phyloP scores from a whole-genome alignment of 345 rosid species.

The Eucalyptus shirleyi region DNA sequence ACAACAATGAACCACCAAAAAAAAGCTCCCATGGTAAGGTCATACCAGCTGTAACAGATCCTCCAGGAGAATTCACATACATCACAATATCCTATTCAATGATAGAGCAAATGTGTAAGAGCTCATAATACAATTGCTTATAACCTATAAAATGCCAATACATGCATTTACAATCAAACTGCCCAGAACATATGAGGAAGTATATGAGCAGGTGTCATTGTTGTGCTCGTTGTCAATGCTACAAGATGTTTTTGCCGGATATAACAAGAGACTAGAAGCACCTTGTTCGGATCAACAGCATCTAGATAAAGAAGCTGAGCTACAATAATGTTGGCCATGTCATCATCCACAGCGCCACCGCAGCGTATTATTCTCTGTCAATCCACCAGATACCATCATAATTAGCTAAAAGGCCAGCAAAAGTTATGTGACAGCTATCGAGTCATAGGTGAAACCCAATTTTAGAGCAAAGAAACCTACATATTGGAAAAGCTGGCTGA shows the following conservation, averaged over 20 bases:
- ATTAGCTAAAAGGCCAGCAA: neutral
- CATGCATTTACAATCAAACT: neutral
- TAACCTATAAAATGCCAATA: neutral
- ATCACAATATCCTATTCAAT: slow-evolving; percentile 79
- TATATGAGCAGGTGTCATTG: neutral
- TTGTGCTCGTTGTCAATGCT: neutral
- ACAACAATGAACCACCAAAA: neutral
- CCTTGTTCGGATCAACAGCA: slow-evolving; percentile 89
- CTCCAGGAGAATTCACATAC: slow-evolving; percentile 98
- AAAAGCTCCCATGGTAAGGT: neutral
- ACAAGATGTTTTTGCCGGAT: neutral
- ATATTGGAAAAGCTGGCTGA: slow-evolving; percentile 79
- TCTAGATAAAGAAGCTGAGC: slow-evolving; percentile 98
- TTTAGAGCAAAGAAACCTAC: slow-evolving; percentile 14
- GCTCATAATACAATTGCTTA: neutral
- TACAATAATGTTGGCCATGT: slow-evolving; percentile 90
- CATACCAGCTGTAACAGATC: slow-evolving; percentile 96
- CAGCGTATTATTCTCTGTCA: slow-evolving; percentile 89
- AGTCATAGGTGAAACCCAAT: neutral
- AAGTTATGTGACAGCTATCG: neutral
- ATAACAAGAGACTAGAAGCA: slow-evolving; percentile 6
- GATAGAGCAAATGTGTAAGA: neutral
- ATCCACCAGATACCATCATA: neutral
- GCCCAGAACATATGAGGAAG: neutral
- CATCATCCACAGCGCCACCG: slow-evolving; percentile 97